Evolutionary conservation across 164 flowering plant species (phyloP), one percentile per base, ranked within the genome.

Genomic region (Liriodendron chinense): DNA sequence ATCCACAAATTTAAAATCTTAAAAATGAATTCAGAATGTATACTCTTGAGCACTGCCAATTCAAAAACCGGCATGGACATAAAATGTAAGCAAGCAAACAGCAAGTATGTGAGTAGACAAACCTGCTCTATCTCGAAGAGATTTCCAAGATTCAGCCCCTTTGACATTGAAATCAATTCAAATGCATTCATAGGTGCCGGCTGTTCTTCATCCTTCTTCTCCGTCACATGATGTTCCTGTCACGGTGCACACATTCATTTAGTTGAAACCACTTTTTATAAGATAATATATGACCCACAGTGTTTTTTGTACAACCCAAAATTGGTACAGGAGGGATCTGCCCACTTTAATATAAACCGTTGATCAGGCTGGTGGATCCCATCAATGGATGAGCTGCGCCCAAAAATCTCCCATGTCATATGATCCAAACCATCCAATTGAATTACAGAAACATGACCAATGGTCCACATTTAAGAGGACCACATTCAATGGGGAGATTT

Each of bases 141-240:
- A 83, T 92, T 96, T 71, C 84, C 95, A 48, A 96, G 96, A 81
- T 96, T 88, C 71, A 96, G 90, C 49, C 97, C 99, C 78, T 81
- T 90, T 16, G 99, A 96, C 97, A 96, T 89, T 73, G 97, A 88
- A 81, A 96, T 96, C 65, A 96, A 84, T 79, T 94, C 98, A 81
- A 96, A 96, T 68, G 99, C 99, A 83, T 96, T 96, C 97, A 96
- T 94, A 34, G 97, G 86, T 65, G 87, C 78, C 26, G 99, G 99
- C 74, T 92, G 89, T 59, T 62, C 75, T 69, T 89, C 89, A 76
- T 92, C 97, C 78, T 73, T 89, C 85, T 83, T 89, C 82, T 96
- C 99, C 28, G 87, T 90, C 62, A 94, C 98, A 77, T 85, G 95
- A 82, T 89, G 82, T 72, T 94, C 96, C 99, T 96, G 87, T 79